A percentile compares a stretch with the other conserved stretches of the same genome.
Conservation (phyloP, 2,329 filamentous ascomycete genomes). For the Chaetomiaceae sp. region DNA sequence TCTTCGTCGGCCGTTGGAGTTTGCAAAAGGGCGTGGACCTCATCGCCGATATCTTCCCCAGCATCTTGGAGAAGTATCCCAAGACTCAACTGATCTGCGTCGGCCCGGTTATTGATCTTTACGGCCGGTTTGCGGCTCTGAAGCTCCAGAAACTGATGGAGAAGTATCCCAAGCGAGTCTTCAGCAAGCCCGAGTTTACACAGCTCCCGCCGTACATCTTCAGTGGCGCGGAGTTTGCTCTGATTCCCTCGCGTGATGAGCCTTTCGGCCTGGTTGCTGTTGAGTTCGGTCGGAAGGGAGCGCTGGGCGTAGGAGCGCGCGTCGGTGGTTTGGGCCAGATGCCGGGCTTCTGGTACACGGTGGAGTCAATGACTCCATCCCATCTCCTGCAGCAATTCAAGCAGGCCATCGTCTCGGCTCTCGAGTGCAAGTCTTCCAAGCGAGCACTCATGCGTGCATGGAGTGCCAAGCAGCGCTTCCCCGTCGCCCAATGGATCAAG, state of each 20-base stretch:
- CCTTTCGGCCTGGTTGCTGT: slow-evolving; percentile 66
- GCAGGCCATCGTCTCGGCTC: slow-evolving; percentile 56
- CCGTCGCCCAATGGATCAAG: slow-evolving; percentile 63
- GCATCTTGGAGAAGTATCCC: slow-evolving; percentile 55
- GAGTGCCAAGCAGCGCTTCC: slow-evolving; percentile 62
- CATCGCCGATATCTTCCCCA: slow-evolving; percentile 63
- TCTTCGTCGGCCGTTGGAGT: slow-evolving; percentile 66
- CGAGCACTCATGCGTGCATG: slow-evolving; percentile 61
- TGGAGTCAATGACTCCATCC: slow-evolving; percentile 59
- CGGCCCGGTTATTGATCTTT: slow-evolving; percentile 63
- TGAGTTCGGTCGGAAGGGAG: slow-evolving; percentile 65
- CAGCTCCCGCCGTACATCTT: slow-evolving; percentile 63
- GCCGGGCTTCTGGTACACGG: slow-evolving; percentile 68
- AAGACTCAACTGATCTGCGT: slow-evolving; percentile 60
- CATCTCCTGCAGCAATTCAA: slow-evolving; percentile 64
- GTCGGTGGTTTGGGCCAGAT: slow-evolving; percentile 66
- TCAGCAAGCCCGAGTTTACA: slow-evolving; percentile 65
- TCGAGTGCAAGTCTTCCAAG: slow-evolving; percentile 52
- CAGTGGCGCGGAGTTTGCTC: slow-evolving; percentile 62
- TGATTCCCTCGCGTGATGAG: slow-evolving; percentile 65
- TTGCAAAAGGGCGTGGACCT: slow-evolving; percentile 66
- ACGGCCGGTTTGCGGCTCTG: slow-evolving; percentile 63
- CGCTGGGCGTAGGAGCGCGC: slow-evolving; percentile 60
- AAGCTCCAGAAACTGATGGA: slow-evolving; percentile 63
- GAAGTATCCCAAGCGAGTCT: slow-evolving; percentile 61